These are phyloP conservation scores for Lasiodiplodia sp. DNA, from an alignment of 2,329 filamentous ascomycete species.

Conservation along the genomic window DNA sequence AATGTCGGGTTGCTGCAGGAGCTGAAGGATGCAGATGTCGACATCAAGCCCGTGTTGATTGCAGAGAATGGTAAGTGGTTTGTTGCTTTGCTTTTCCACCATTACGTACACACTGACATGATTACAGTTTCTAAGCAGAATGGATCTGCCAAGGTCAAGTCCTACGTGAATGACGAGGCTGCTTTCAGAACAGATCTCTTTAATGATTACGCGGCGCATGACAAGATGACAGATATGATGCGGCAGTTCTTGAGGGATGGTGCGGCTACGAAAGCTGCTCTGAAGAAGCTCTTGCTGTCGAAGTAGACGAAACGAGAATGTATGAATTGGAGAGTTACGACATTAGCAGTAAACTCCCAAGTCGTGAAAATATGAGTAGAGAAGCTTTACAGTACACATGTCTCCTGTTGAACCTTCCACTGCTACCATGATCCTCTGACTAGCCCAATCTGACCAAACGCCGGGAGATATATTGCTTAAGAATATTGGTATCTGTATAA, in stretches of 20 bases:
- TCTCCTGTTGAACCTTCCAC: too few relatives aligned
- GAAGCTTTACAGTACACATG: too few relatives aligned
- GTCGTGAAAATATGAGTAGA: too few relatives aligned
- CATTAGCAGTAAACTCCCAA: too few relatives aligned
- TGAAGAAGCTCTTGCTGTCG: slow-evolving; percentile 2
- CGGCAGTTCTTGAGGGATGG: slow-evolving; percentile 16
- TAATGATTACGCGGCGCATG: slow-evolving; percentile 17
- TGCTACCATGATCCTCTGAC: too few relatives aligned
- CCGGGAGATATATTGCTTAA: not conserved
- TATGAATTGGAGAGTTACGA: too few relatives aligned
- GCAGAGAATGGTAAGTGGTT: slow-evolving; percentile 3
- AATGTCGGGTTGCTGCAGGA: slow-evolving; percentile 58
- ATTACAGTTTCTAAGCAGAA: not conserved
- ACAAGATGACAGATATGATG: slow-evolving; percentile 25
- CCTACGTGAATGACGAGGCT: slow-evolving; percentile 3
- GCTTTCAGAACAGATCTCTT: slow-evolving; percentile 20
- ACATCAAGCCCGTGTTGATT: slow-evolving; percentile 10
- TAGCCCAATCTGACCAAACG: not conserved
- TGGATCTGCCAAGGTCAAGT: not conserved
- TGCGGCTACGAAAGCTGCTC: slow-evolving; percentile 3
- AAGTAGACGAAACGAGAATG: not conserved
- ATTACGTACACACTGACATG: not conserved
- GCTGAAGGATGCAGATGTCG: slow-evolving; percentile 33
- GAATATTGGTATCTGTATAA: not conserved
- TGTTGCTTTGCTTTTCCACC: not conserved